Evolutionary conservation across 768 basidiomycete genomes (phyloP), one percentile per base, ranked within the genome.

Genomic region (Suillus fuscotomentosus): DNA sequence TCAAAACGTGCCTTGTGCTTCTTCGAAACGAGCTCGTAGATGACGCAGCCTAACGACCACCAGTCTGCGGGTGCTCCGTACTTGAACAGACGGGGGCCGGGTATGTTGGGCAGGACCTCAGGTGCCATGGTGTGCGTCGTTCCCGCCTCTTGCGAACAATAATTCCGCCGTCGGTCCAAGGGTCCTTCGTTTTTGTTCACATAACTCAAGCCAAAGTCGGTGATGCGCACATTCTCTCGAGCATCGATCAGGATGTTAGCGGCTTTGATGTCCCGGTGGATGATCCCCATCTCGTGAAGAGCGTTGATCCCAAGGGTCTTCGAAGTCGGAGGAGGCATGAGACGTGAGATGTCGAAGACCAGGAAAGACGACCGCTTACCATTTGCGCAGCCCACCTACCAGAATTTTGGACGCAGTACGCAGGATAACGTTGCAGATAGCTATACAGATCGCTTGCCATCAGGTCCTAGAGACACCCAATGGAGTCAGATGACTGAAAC

Each of bases 251-350:
- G 48, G 22, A 50, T 50, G 6, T 50, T 50, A 15, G 5, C 43
- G 3, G 43, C 8, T 45, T 91, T 90, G 64, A 91, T 81, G 66
- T 90, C 88, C 14, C 88, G 81, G 73, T 90, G 88, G 34, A 90
- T 81, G 62, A 90, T 84, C 50, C 86, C 87, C 71, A 86, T 81
- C 34, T 75, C 75, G 67, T 90, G 88, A 45, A 91, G 73, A 47
- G 75, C 71, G 7, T 73, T 64, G 27, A 82, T 69, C 1, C 80
- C 81, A 36, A 77, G 75, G 9, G 76, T 74, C 80, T 82, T 22
- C 27, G 41, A 22, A 31, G 57, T 8, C 15, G 65, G 45, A 62
- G 60, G 62, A 6, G 31, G 31, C 27, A 39, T 31, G 22, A 7
- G 43, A 31, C 31, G 31, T 31, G 31, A 31, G 31, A 31, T 31